Percentiles rank a stretch among this genome's conserved stretches.
These are phyloP conservation scores for Fusarium sp. DNA, from an alignment of 2,329 filamentous ascomycete species.

Conservation along the genomic window DNA sequence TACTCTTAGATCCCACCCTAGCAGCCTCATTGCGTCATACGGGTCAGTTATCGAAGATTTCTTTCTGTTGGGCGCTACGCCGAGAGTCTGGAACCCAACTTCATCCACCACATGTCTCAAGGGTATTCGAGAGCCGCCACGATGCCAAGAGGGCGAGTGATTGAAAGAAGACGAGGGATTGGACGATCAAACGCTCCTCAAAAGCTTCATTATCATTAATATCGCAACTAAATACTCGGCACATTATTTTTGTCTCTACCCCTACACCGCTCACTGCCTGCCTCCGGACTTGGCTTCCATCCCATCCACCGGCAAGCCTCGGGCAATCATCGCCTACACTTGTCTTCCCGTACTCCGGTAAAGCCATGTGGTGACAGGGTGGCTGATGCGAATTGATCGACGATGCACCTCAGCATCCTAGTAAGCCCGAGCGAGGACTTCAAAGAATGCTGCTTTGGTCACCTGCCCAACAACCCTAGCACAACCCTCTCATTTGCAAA, in stretches of 20 bases:
- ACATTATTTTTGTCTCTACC: neutral
- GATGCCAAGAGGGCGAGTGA: conserved; percentile 1
- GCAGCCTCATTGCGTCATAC: conserved; percentile 16
- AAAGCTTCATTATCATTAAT: conserved; percentile 4
- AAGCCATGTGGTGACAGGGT: conserved; percentile 8
- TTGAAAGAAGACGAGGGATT: conserved; percentile 2
- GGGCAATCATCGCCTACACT: conserved; percentile 12
- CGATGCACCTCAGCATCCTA: conserved; percentile 17
- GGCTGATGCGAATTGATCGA: conserved; percentile 22
- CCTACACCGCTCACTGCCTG: conserved; percentile 14
- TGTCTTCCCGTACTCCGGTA: conserved; percentile 3
- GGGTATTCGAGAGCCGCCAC: neutral
- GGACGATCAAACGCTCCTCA: conserved; percentile 1
- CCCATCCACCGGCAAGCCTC: conserved; percentile 1
- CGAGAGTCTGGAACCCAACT: conserved; percentile 10
- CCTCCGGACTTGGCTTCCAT: neutral
- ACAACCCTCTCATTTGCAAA: neutral
- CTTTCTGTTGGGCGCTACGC: neutral
- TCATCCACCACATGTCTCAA: conserved; percentile 19
- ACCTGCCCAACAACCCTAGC: neutral
- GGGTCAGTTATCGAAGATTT: conserved; percentile 13
- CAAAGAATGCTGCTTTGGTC: neutral
- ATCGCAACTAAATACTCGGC: neutral
- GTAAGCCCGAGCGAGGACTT: conserved; percentile 1
- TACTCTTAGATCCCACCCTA: conserved; percentile 6